phyloP scores from a whole-genome alignment of 2,329 filamentous ascomycete genomes.

The Paracorniculantispora psalliotae region DNA sequence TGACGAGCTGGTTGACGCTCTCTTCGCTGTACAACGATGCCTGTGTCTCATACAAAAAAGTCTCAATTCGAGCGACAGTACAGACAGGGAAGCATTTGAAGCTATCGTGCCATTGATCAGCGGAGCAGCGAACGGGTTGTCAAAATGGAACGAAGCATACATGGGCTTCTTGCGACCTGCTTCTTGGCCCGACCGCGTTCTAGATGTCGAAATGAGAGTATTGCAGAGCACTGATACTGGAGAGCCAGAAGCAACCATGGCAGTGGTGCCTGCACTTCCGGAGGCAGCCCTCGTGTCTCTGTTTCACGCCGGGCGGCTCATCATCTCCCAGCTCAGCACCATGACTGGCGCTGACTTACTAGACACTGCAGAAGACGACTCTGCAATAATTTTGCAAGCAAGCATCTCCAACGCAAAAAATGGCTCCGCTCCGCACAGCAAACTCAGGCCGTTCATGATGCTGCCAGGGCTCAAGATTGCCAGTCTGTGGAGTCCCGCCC shows the following conservation, averaged over 20 bases:
- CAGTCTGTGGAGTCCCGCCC: not conserved
- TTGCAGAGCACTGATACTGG: too few species aligned
- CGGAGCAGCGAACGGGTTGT: not conserved
- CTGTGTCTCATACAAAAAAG: not conserved
- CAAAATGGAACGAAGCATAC: not conserved
- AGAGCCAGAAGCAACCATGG: not conserved
- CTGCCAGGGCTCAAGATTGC: slow-evolving; percentile 7
- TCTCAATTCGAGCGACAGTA: not conserved
- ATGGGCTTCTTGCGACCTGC: not conserved
- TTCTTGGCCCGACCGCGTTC: not conserved
- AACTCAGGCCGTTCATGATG: slow-evolving; percentile 1
- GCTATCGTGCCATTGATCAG: too few species aligned
- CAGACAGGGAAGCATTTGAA: too few species aligned
- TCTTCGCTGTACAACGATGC: slow-evolving; percentile 2
- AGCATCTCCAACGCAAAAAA: not conserved
- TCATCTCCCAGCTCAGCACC: not conserved
- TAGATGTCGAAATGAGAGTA: not conserved
- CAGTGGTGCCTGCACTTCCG: not conserved
- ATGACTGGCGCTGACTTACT: not conserved
- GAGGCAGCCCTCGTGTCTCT: slow-evolving; percentile 1
- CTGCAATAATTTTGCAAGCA: not conserved
- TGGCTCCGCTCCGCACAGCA: not conserved
- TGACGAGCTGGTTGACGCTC: slow-evolving; percentile 3
- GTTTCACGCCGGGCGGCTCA: slow-evolving; percentile 4
- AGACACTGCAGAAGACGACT: not conserved